Base-by-base conservation (phyloP, 1,284 basidiomycete genomes). In the Tausonia pullulans region DNA sequence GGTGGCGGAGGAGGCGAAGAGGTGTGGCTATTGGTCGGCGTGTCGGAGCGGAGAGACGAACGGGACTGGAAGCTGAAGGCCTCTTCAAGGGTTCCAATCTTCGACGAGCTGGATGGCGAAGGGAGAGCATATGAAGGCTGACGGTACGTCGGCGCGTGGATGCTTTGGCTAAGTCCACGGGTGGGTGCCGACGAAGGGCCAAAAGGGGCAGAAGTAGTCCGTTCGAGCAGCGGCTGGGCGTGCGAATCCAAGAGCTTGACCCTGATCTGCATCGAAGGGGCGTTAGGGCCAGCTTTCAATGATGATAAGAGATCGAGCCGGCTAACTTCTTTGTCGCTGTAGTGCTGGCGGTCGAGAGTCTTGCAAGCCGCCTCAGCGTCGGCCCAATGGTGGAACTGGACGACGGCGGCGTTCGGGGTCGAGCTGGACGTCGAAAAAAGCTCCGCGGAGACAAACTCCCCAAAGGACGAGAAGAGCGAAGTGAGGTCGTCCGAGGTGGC, bases 401-500 rank as follows among this genome's bases (percentile, higher is more conserved):
- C 56, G 44, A 65, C 51, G 44, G 60, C 64, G 11, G 64, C 60
- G 50, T 62, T 65, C 9, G 60, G 55, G 4, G 27, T 51, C 13
- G 54, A 41, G 13, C 39, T 14, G 14, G 54, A 46, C 43, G 57
- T 60, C 49, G 64, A 61, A 40, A 61, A 61, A 43, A 65, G 39
- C 6, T 58, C 55, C 41, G 58, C 41, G 4, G 49, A n/a, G 44
- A 58, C 10, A 2, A 65, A 16, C 11, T 43, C 45, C 2, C 64
- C 64, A 46, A 65, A 65, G 8, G 51, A 52, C 4, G 43, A n/a
- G 49, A 65, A 65, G 39, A 65, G 41, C 8, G 64, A 54, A 3
- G 16, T 54, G 13, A 65, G n/a, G 59, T 65, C 64, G 27, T 65
- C 64, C 49, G 54, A 44, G 39, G 63, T 65, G 27, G 43, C 41